A percentile compares a stretch with the other conserved stretches of the same genome.
These are phyloP conservation scores for Capsella bursapastoris DNA, from an alignment of 345 rosid genomes.

Conservation along the genomic window DNA sequence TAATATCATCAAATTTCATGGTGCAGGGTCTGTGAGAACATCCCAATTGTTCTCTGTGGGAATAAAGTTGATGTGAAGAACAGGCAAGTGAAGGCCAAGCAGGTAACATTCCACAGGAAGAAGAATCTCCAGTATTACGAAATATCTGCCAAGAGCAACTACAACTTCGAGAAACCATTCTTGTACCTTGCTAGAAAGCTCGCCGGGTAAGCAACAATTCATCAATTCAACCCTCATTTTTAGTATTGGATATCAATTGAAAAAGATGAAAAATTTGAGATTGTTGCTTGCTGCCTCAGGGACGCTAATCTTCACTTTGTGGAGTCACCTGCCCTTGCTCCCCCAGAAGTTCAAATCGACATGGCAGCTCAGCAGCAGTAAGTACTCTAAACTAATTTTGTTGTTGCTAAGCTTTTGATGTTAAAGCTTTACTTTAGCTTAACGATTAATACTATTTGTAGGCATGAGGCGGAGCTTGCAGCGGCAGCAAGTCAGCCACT, in stretches of 20 bases:
- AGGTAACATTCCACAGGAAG: conserved; percentile 94
- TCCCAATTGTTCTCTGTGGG: conserved; percentile 93
- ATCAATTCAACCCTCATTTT: background rate
- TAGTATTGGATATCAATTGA: background rate
- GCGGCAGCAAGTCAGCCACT: conserved; percentile 81
- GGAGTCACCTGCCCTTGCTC: conserved; percentile 93
- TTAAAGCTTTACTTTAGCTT: background rate
- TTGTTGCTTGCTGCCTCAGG: conserved; percentile 38
- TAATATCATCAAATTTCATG: background rate
- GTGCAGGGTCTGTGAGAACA: conserved; percentile 81
- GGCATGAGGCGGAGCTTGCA: conserved; percentile 83
- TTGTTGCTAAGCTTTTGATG: background rate
- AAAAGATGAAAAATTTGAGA: background rate
- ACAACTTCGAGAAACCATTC: conserved; percentile 94
- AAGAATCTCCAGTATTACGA: conserved; percentile 93
- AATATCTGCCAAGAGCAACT: conserved; percentile 95
- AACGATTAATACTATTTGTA: conserved; percentile 31
- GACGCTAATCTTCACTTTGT: conserved; percentile 92
- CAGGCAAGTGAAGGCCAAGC: conserved; percentile 96
- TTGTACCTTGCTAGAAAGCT: conserved; percentile 90
- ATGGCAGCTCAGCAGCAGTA: conserved; percentile 92
- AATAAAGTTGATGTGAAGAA: conserved; percentile 96
- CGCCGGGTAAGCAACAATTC: conserved; percentile 63
- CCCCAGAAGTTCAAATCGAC: conserved; percentile 95
- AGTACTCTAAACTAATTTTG: conserved; percentile 27